Evolutionary conservation across 192 early-diverging fungal genomes (phyloP), one percentile per base, ranked within the genome.

Genomic region (Lobosporangium transversale): DNA sequence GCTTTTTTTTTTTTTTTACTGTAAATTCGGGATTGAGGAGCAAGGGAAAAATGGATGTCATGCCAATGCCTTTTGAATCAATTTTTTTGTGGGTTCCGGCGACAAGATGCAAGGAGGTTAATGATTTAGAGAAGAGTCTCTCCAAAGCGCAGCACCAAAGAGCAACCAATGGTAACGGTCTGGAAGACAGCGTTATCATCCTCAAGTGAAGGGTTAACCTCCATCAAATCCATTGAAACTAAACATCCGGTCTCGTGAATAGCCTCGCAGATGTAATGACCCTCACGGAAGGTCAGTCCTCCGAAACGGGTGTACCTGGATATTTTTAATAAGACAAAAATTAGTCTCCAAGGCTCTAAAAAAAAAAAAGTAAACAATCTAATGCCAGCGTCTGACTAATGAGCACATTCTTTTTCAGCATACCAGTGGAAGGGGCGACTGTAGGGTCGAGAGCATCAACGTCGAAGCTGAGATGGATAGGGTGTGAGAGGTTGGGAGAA

Each of bases 241-340:
- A 98, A 79, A 37, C 87, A 81, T 7, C 95, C 95, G n/a, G 94
- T 95, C 76, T 95, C 93, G 53, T 86, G 84, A 15, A 98, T 56
- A 9, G 90, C 86, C 80, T 98, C 97, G 82, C 95, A 96, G 53
- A 98, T 95, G 80, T 94, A 98, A 74, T 98, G 97, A 30, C 97
- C 97, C 80, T 98, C 97, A 56, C 97, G 86, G 86, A 97, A 98
- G 12, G 93, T 93, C 48, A 98, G 81, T 24, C 96, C 96, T 62
- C 96, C 96, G 51, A 88, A 12, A 98, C 96, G 11, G 96, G 96
- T 4, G 96, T 98, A 49, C 96, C 96, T 82, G 40, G n/a, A 33
- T 26, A 29, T 18, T 24, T 36, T 49, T 9, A 48, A 18, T 20
- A 31, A 59, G 29, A 56, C 36, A 37, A n/a, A 51, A 53, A 35